Conservation (phyloP, 495 filamentous ascomycete species). For the Alectoria sarmentosa region DNA sequence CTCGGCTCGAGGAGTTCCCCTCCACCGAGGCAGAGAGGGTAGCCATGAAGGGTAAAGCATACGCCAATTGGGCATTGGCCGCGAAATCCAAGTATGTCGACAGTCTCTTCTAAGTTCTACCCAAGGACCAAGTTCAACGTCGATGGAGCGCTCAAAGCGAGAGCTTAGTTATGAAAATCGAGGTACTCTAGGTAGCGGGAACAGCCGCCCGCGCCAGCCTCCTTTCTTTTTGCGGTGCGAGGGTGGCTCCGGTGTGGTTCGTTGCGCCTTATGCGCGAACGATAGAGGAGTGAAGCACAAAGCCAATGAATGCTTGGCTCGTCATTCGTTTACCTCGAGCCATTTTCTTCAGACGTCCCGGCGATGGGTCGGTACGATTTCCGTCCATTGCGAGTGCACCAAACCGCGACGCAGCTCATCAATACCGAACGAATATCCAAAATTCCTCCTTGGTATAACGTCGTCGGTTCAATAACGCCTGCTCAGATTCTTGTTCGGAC, state of each 20-base stretch:
- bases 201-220: too few relatives aligned
- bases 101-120: neutral
- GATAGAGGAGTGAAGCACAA: too few relatives aligned
- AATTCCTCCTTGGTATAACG: constrained; percentile 70
- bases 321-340: neutral
- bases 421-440: constrained; percentile 40
- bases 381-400: constrained; percentile 64
- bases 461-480: constrained; percentile 68
- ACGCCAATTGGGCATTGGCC: constrained; percentile 35
- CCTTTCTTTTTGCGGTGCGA: too few relatives aligned
- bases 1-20: constrained; percentile 43
- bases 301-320: too few relatives aligned
- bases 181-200: neutral
- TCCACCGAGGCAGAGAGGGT: constrained; percentile 46
- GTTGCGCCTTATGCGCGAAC: too few relatives aligned
- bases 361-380: constrained; percentile 66
- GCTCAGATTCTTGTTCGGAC: constrained; percentile 66
- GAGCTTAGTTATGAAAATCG: neutral
- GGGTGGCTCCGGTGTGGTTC: too few relatives aligned
- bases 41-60: constrained; percentile 63
- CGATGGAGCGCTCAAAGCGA: neutral
- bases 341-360: neutral
- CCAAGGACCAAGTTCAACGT: neutral
- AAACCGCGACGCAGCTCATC: constrained; percentile 52
- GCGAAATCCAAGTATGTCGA: neutral